Evolutionary conservation across 208 protist genomes (phyloP).

Genomic region (Endotrypanum monterogeii): DNA sequence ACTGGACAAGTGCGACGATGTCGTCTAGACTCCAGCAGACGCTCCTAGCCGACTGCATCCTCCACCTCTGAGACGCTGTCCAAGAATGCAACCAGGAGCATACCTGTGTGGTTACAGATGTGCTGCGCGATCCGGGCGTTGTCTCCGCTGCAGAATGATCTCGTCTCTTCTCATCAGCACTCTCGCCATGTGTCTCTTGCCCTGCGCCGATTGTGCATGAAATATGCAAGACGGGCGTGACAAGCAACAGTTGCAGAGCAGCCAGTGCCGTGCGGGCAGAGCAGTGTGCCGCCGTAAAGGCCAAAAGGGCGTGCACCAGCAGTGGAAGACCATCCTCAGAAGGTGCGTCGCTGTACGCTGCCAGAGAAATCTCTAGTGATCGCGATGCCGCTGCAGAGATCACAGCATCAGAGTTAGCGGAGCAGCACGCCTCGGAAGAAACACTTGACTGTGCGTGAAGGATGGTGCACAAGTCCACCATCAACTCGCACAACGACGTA

Average conservation of each 20-base stretch:
- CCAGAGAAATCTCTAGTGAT: slow-evolving; percentile 33
- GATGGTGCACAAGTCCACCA: slow-evolving; percentile 34
- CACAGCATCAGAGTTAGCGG: background rate
- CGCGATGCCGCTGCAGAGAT: slow-evolving; percentile 26
- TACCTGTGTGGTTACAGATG: slow-evolving; percentile 12
- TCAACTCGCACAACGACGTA: slow-evolving; percentile 24
- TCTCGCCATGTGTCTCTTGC: background rate
- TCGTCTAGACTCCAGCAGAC: slow-evolving; percentile 36
- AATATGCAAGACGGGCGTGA: slow-evolving; percentile 14
- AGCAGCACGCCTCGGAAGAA: background rate
- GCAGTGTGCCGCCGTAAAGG: slow-evolving; percentile 36
- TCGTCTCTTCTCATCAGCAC: background rate
- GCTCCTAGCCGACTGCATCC: background rate
- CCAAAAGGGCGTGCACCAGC: slow-evolving; percentile 28
- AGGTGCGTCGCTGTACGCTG: slow-evolving; percentile 23
- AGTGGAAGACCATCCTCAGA: slow-evolving; percentile 40
- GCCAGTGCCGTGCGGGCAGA: slow-evolving; percentile 33
- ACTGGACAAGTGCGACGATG: slow-evolving; percentile 42
- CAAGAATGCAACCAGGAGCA: slow-evolving; percentile 29
- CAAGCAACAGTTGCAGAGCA: slow-evolving; percentile 33
- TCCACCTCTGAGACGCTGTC: slow-evolving; percentile 1
- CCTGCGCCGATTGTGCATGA: background rate
- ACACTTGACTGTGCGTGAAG: slow-evolving; percentile 4
- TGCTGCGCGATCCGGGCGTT: background rate
- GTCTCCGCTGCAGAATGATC: background rate